Evolutionary conservation across 148 eudicot genomes (phyloP), one percentile per base, ranked within the genome.

Genomic region (Rhododendron mucronatum): DNA sequence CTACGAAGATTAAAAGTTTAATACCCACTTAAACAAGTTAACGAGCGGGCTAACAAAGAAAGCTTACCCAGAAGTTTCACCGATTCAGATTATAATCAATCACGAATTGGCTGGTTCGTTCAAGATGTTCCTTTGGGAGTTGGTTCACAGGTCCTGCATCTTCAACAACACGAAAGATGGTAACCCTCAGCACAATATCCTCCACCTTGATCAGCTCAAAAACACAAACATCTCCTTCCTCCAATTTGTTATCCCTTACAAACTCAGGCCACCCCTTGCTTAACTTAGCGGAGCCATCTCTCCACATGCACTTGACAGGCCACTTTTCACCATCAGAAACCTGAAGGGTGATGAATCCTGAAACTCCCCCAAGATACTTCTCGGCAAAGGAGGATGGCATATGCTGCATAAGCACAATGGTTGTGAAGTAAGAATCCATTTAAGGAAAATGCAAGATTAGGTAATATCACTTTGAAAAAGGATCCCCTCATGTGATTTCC

Each of bases 201-300:
- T 63, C 86, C 39, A 67, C 57, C 26, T 78, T 87, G 50, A 88
- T 75, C 7, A 88, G 81, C 88, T 91, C 93, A 63, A 91, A 91
- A 59, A 90, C 88, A 87, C 94, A 91, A 71, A 86, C 87, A 85
- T 92, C 93, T 79, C 92, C 94, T 3, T 84, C 88, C 76, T 86
- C 86, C 77, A 91, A 75, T 41, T 83, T 80, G 41, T 80, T 85
- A 10, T 82, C 88, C 6, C 84, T 78, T 3, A 90, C 94, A 90
- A 92, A 92, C 7, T 26, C 78, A 11, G 74, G 87, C 93, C 93
- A 92, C 12, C 94, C 92, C 67, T 77, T 45, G 63, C 91, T 85
- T 57, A 92, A 81, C 28, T 16, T 26, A 44, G 76, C 80, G 0
- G 15, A 79, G 80, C 86, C 84, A 71, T 67, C 86, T 33, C 88